Evolutionary conservation across 2,329 filamentous ascomycete species (phyloP), one percentile per base, ranked within the genome.

Genomic region (Furcasterigmium furcatum): DNA sequence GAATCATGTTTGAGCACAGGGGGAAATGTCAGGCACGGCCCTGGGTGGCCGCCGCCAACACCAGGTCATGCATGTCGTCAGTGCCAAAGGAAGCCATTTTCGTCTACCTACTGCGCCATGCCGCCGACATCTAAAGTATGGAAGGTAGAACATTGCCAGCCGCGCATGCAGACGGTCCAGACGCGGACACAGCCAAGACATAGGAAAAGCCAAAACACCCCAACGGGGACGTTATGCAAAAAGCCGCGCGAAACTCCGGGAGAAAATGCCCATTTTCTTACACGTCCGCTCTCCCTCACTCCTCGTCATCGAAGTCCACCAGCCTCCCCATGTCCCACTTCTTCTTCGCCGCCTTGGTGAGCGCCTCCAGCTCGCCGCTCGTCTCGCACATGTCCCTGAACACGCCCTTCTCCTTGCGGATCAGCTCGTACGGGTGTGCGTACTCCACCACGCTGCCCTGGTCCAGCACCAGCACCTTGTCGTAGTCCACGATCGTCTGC

Each of bases 401-500:
- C 30, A 68, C 68, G 20, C 89, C 85, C 3, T 79, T 80, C 46
- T 87, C 73, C 56, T 84, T 85, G 59, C 76, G 79, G 52, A 96
- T 77, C 43, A 99, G 72, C 55, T 89, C 84, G 71, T 85, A 91
- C 0, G 94, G 94, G 59, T 95, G 87, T n/a, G 84, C 94, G 61
- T 82, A 99, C 68, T 99, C 92, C 5, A 94, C 79, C 18, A 97
- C 86, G 48, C 80, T 70, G 9, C 94, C 94, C 63, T 91, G 89
- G 59, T 99, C 94, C 5, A 99, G 74, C 12, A 99, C 91, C 14
- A 99, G 73, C 13, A 99, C 92, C 72, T 95, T 96, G 70, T 99
- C 94, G 60, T 97, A 99, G 63, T 99, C 94, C 22, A 94, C 91
- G 65, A 99, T 97, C 0, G 94, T 99, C 62, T 96, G 91, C 52